Evolutionary conservation across 306 rosid genomes (phyloP).

Genomic region (Lablab purpureus): DNA sequence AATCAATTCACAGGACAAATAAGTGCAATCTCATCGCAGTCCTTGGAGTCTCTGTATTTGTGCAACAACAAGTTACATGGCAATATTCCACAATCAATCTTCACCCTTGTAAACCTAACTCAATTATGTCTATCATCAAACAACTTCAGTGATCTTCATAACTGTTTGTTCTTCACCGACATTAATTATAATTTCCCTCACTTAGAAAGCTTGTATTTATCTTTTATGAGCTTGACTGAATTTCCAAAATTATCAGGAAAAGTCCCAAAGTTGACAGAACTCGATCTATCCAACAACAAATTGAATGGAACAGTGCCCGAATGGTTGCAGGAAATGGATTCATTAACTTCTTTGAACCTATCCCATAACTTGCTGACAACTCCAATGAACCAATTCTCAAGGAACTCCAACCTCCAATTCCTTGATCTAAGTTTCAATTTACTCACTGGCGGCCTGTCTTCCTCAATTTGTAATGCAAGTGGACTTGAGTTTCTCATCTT

Average conservation of each 20-base stretch:
- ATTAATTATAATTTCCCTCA: neutral
- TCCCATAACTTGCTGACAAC: neutral
- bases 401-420: neutral
- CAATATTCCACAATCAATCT: neutral
- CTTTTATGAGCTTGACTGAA: neutral
- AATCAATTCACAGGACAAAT: neutral
- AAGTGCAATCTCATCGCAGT: neutral
- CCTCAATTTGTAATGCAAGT: neutral
- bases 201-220: neutral
- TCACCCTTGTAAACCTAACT: neutral
- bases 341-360: neutral
- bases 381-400: neutral
- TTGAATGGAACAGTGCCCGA: conserved; percentile 38
- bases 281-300: conserved; percentile 37
- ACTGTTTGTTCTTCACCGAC: neutral
- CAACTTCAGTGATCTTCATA: neutral
- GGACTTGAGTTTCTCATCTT: neutral
- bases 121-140: neutral
- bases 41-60: neutral
- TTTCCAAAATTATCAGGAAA: neutral
- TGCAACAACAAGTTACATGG: neutral
- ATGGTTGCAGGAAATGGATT: neutral
- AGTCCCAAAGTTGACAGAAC: neutral
- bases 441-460: neutral
- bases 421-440: too few species aligned